phyloP scores from a whole-genome alignment of 495 filamentous ascomycete species.

The Antarctomyces pellizariae region DNA sequence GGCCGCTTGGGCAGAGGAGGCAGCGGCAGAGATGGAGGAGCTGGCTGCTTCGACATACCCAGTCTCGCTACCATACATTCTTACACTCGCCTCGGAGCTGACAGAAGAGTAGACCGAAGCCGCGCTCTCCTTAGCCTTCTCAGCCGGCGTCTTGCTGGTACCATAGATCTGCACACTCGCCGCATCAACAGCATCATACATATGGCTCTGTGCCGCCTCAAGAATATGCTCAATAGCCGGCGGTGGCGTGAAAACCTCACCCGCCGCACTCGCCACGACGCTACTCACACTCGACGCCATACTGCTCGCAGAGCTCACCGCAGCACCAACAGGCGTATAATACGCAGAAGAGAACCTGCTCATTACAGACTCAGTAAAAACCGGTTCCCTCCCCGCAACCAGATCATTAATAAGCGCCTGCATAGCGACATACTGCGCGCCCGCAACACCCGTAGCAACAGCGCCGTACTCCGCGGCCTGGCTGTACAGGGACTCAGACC shows the following conservation, averaged over 20 bases:
- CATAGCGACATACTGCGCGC: slow-evolving; percentile 41
- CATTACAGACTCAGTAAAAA: slow-evolving; percentile 63
- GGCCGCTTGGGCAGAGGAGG: slow-evolving; percentile 22
- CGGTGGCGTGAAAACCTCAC: slow-evolving; percentile 25
- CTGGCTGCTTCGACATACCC: slow-evolving; percentile 23
- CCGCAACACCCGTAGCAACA: slow-evolving; percentile 25
- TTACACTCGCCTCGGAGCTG: slow-evolving; percentile 24
- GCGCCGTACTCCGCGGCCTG: slow-evolving; percentile 29
- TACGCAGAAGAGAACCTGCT: slow-evolving; percentile 41
- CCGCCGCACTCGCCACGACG: slow-evolving; percentile 17
- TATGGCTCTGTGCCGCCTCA: slow-evolving; percentile 26
- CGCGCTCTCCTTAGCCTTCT: slow-evolving; percentile 22
- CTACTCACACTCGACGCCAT: slow-evolving; percentile 33
- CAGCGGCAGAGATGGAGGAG: slow-evolving; percentile 24
- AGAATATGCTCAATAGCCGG: slow-evolving; percentile 35
- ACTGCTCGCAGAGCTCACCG: slow-evolving; percentile 26
- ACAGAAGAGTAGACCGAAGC: slow-evolving; percentile 24
- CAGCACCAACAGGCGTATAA: slow-evolving; percentile 15
- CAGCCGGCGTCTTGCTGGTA: slow-evolving; percentile 26
- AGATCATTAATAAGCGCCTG: slow-evolving; percentile 55
- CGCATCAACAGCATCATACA: slow-evolving; percentile 34
- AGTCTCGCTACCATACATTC: slow-evolving; percentile 30
- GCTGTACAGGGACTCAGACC: slow-evolving; percentile 23
- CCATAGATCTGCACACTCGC: slow-evolving; percentile 37
- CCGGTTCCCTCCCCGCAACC: slow-evolving; percentile 51